Conservation (phyloP, 192 early-diverging fungal species). For the Coemansia sp. region DNA sequence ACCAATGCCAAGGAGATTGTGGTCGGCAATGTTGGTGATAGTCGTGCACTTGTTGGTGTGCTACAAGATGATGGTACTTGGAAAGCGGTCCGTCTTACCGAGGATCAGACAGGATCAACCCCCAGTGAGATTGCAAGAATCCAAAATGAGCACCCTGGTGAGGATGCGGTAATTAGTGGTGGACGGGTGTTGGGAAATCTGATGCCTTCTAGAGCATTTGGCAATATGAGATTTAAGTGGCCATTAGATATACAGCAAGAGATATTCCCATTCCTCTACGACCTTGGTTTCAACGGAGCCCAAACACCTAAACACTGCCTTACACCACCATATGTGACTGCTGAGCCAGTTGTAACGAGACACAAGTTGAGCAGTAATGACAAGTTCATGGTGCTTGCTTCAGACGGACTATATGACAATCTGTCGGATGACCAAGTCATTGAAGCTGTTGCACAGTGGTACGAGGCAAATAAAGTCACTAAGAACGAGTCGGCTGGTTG, state of each 20-base stretch:
- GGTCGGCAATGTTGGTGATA: conserved; percentile 48
- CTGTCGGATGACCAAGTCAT: conserved; percentile 67
- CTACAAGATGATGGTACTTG: conserved; percentile 50
- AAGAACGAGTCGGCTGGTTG: conserved; percentile 1
- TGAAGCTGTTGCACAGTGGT: conserved; percentile 46
- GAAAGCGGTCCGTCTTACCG: conserved; percentile 61
- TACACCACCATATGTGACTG: conserved; percentile 78
- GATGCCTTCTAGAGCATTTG: conserved; percentile 65
- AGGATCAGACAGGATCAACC: conserved; percentile 62
- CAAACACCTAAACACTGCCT: conserved; percentile 57
- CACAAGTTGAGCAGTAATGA: conserved; percentile 65
- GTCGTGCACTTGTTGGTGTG: conserved; percentile 49
- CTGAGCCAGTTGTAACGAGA: conserved; percentile 68
- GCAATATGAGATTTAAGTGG: conserved; percentile 75
- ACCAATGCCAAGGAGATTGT: conserved; percentile 27
- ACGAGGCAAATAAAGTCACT: conserved; percentile 25
- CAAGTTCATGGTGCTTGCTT: conserved; percentile 76
- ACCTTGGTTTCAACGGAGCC: conserved; percentile 47
- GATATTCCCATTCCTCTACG: conserved; percentile 33
- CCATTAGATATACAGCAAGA: conserved; percentile 59
- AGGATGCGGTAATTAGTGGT: conserved; percentile 61
- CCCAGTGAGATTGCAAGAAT: no score
- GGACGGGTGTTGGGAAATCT: conserved; percentile 66
- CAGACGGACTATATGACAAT: conserved; percentile 84
- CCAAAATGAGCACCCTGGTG: no score